Evolutionary conservation across 1,284 basidiomycete species (phyloP).

Genomic region (Erythrobasidium hasegawianum): DNA sequence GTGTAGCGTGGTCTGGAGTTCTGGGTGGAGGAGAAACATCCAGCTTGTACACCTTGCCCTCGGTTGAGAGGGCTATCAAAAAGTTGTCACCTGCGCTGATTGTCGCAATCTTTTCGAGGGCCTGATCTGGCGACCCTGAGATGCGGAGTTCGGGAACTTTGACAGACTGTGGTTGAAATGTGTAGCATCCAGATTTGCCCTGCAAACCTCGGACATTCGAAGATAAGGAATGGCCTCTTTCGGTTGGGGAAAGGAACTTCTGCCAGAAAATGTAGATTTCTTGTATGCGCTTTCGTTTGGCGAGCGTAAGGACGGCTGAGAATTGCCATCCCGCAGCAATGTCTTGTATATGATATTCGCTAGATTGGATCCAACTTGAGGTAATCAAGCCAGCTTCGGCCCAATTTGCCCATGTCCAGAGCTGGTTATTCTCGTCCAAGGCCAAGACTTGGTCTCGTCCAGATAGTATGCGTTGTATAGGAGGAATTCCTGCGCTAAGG

Average conservation of each 20-base stretch:
- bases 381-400: constrained; percentile 13
- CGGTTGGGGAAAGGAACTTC: background rate
- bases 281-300: constrained; percentile 13
- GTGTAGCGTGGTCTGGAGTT: background rate
- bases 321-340: constrained; percentile 37
- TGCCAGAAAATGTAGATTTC: constrained; percentile 38
- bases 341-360: constrained; percentile 4
- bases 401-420: constrained; percentile 38
- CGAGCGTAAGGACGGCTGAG: constrained; percentile 37
- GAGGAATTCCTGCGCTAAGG: constrained; percentile 22
- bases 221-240: background rate
- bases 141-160: constrained; percentile 6
- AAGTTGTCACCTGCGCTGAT: constrained; percentile 42
- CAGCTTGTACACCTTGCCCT: constrained; percentile 37
- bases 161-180: constrained; percentile 30
- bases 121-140: background rate
- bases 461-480: constrained; percentile 34
- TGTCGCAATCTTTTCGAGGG: constrained; percentile 34
- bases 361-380: constrained; percentile 3
- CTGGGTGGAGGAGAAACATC: constrained; percentile 36
- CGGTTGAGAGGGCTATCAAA: constrained; percentile 37
- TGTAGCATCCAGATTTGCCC: constrained; percentile 32
- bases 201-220: background rate
- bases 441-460: constrained; percentile 40
- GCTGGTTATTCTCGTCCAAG: constrained; percentile 31